A percentile compares a stretch with the other conserved stretches of the same genome.
Evolutionary conservation across 2,329 filamentous ascomycete species (phyloP).

Genomic region (Waltergamsia citrina): DNA sequence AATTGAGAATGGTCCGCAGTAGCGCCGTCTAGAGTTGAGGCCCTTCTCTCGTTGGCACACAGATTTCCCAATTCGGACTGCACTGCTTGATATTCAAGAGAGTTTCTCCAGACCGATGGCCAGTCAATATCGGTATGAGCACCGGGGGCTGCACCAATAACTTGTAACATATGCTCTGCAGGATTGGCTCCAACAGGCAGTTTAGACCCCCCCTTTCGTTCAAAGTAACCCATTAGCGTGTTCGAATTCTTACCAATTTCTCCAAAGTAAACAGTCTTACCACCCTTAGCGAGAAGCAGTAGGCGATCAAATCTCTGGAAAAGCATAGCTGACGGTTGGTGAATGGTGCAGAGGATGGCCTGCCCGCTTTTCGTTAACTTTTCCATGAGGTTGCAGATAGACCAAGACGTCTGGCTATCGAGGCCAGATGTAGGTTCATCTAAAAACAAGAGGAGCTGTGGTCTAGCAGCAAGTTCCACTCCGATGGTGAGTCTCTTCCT

Average conservation of each 20-base stretch:
- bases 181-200: slow-evolving; percentile 49
- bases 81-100: slow-evolving; percentile 16
- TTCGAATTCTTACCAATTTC: slow-evolving; percentile 51
- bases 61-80: slow-evolving; percentile 11
- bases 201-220: slow-evolving; percentile 45
- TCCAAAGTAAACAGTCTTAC: slow-evolving; percentile 55
- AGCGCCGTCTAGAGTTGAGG: neutral
- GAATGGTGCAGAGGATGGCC: slow-evolving; percentile 39
- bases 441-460: slow-evolving; percentile 78
- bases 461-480: slow-evolving; percentile 88
- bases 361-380: slow-evolving; percentile 44
- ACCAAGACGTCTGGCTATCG: slow-evolving; percentile 83
- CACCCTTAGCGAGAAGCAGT: slow-evolving; percentile 43
- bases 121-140: slow-evolving; percentile 31
- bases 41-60: neutral
- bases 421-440: slow-evolving; percentile 93
- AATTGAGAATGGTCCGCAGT: slow-evolving; percentile 35
- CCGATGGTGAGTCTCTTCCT: slow-evolving; percentile 74
- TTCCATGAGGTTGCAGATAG: slow-evolving; percentile 58
- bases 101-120: slow-evolving; percentile 24
- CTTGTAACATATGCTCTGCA: slow-evolving; percentile 57
- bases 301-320: slow-evolving; percentile 45
- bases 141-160: slow-evolving; percentile 33
- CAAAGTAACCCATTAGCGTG: slow-evolving; percentile 47
- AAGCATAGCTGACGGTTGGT: slow-evolving; percentile 30